Percentiles rank a stretch among this genome's conserved stretches.
These are phyloP conservation scores for Stachybotrys chlorohalonatus DNA, from an alignment of 2,329 filamentous ascomycete genomes.

Conservation along the genomic window DNA sequence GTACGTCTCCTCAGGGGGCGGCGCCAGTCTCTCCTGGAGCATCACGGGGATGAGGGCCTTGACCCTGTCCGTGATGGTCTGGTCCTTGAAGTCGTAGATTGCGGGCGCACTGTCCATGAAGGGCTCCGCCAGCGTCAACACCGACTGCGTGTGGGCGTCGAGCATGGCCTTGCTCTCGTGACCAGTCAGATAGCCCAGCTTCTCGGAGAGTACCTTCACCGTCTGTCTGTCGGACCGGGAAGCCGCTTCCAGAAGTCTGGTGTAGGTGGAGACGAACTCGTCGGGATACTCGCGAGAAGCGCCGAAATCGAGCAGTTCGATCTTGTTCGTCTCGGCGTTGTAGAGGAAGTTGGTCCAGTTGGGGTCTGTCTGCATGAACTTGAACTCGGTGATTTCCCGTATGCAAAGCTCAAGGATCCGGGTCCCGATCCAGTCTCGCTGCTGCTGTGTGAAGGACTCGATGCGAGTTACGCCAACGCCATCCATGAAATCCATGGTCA, in stretches of 20 bases:
- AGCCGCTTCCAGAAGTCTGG: constrained; percentile 71
- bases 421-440: constrained; percentile 93
- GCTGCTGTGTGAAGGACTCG: constrained; percentile 64
- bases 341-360: constrained; percentile 99
- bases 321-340: constrained; percentile 59
- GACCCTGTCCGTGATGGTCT: constrained; percentile 94
- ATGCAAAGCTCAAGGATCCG: constrained; percentile 88
- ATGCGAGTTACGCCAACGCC: constrained; percentile 81
- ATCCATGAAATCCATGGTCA: constrained; percentile 89
- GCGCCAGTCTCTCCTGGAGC: constrained; percentile 78
- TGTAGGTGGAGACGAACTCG: constrained; percentile 71
- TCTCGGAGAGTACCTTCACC: constrained; percentile 60
- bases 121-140: constrained; percentile 86
- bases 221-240: constrained; percentile 56
- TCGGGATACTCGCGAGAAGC: constrained; percentile 79
- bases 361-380: constrained; percentile 97
- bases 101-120: constrained; percentile 70
- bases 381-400: constrained; percentile 88
- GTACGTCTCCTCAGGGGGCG: constrained; percentile 96
- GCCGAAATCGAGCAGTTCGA: constrained; percentile 93
- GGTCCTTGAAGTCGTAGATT: constrained; percentile 83
- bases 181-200: constrained; percentile 86
- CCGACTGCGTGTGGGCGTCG: constrained; percentile 79
- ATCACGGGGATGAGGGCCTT: constrained; percentile 84
- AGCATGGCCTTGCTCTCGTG: constrained; percentile 80